phyloP scores from a whole-genome alignment of 441 rosid species.

The Adansonia grandidieri region DNA sequence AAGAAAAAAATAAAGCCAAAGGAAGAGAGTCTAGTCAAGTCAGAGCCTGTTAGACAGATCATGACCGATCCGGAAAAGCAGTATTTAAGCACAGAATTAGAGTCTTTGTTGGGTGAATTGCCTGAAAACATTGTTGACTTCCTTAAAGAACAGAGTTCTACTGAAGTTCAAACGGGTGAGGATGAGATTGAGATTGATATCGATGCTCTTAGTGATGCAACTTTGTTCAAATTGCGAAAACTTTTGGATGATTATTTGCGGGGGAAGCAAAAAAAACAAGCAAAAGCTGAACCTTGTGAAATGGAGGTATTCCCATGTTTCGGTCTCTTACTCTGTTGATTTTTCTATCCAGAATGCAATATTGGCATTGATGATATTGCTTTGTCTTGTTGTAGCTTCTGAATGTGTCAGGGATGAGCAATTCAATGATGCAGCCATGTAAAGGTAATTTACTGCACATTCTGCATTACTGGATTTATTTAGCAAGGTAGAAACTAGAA shows the following conservation, averaged over 20 bases:
- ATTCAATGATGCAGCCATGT: constrained; percentile 59
- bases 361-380: constrained; percentile 26
- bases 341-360: constrained; percentile 11
- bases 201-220: constrained; percentile 67
- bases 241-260: constrained; percentile 69
- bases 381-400: constrained; percentile 51
- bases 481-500: constrained; percentile 34
- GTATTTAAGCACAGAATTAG: constrained; percentile 62
- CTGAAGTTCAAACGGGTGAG: constrained; percentile 59
- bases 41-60: constrained; percentile 49
- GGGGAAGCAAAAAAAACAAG: constrained; percentile 54
- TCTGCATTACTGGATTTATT: constrained; percentile 23
- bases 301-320: constrained; percentile 60
- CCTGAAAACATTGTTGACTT: constrained; percentile 74
- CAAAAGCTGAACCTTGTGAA: constrained; percentile 67
- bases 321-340: not conserved
- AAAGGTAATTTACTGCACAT: constrained; percentile 54
- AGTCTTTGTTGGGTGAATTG: constrained; percentile 62
- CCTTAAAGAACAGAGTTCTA: constrained; percentile 66
- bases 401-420: constrained; percentile 71
- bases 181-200: constrained; percentile 94
- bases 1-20: constrained; percentile 32
- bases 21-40: constrained; percentile 37
- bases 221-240: constrained; percentile 65
- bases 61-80: constrained; percentile 73